These are phyloP conservation scores for Lipomyces oligophaga DNA, from an alignment of 805 yeast species.

Conservation along the genomic window DNA sequence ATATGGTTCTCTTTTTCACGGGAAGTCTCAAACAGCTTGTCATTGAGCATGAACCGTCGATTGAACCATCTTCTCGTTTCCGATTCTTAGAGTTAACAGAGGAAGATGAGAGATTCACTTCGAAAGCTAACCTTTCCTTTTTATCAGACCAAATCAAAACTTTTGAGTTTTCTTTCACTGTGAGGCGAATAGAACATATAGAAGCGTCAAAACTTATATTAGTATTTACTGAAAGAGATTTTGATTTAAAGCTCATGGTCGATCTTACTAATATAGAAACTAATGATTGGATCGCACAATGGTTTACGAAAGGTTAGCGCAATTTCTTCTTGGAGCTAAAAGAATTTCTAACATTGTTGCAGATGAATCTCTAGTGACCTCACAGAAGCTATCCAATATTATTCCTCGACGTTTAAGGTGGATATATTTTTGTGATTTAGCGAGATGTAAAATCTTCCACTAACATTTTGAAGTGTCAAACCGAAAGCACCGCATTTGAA, in stretches of 20 bases:
- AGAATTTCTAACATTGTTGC: neutral
- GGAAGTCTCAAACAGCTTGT: slow-evolving; percentile 17
- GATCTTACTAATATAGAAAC: neutral
- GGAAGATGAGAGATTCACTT: slow-evolving; percentile 6
- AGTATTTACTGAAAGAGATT: slow-evolving; percentile 9
- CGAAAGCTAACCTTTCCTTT: slow-evolving; percentile 30
- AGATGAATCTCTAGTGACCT: slow-evolving; percentile 6
- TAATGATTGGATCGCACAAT: slow-evolving; percentile 8
- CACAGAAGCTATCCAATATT: slow-evolving; percentile 7
- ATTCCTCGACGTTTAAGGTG: slow-evolving; percentile 15
- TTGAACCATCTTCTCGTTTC: neutral
- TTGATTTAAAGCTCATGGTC: slow-evolving; percentile 8
- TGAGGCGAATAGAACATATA: slow-evolving; percentile 33
- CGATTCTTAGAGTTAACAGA: slow-evolving; percentile 3
- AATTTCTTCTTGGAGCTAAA: neutral
- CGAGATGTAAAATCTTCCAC: neutral
- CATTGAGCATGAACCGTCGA: slow-evolving; percentile 5
- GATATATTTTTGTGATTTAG: neutral
- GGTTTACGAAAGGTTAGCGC: slow-evolving; percentile 14
- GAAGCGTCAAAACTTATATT: slow-evolving; percentile 27
- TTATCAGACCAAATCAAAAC: slow-evolving; percentile 24
- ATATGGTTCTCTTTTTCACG: slow-evolving; percentile 10
- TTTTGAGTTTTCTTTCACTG: slow-evolving; percentile 32
- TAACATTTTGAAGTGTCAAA: slow-evolving; percentile 5
- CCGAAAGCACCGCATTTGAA: slow-evolving; percentile 28